phyloP scores from a whole-genome alignment of 345 rosid species.

The Corymbia maculata region DNA sequence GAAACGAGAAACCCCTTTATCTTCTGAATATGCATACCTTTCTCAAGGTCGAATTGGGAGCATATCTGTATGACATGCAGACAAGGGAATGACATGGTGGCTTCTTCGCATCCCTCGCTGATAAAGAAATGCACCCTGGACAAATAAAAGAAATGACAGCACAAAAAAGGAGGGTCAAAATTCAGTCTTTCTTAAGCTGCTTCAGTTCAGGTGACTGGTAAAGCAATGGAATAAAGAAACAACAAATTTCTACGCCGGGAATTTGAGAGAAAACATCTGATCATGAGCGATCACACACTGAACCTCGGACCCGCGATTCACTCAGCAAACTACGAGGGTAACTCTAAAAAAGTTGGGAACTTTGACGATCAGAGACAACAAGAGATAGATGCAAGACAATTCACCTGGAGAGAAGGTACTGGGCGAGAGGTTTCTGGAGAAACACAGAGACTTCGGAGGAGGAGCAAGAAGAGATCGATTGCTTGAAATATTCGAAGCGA shows the following conservation, averaged over 20 bases:
- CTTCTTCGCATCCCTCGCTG: neutral
- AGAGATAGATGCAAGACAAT: neutral
- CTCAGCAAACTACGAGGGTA: neutral
- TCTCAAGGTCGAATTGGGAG: slow-evolving; percentile 12
- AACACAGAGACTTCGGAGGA: neutral
- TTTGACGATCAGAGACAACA: neutral
- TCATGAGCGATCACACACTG: neutral
- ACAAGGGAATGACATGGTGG: neutral
- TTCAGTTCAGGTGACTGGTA: neutral
- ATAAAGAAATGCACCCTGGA: neutral
- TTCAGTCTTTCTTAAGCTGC: neutral
- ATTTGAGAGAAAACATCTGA: neutral
- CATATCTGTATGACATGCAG: slow-evolving; percentile 20
- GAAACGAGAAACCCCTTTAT: neutral
- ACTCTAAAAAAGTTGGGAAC: neutral
- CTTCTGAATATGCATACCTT: neutral
- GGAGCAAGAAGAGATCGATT: neutral
- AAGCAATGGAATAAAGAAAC: neutral
- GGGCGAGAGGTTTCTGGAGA: neutral
- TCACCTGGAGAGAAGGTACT: slow-evolving; percentile 8
- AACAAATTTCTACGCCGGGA: neutral
- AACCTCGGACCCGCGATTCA: neutral
- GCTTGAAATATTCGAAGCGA: neutral
- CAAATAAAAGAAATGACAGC: neutral
- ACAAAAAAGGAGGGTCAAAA: neutral